phyloP scores from a whole-genome alignment of 148 eudicot genomes.

The Arbutus unedo region DNA sequence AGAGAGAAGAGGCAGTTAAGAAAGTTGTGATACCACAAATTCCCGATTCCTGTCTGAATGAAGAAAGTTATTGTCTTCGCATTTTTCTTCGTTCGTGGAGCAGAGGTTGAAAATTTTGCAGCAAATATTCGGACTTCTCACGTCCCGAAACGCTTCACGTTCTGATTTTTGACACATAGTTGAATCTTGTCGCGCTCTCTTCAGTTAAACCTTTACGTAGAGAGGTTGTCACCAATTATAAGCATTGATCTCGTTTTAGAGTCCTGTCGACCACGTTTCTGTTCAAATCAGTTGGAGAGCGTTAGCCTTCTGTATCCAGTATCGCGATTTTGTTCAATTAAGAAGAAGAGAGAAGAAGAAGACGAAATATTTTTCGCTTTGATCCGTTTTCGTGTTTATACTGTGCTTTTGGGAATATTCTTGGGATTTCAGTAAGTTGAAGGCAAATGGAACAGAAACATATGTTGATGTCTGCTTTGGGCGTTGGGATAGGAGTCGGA shows the following conservation, averaged over 20 bases:
- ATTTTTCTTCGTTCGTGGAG: background rate
- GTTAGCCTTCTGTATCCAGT: background rate
- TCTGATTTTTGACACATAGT: background rate
- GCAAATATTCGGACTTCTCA: background rate
- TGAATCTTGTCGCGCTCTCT: background rate
- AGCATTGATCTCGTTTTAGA: background rate
- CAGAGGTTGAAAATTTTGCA: background rate
- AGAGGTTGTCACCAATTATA: background rate
- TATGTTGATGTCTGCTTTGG: conserved; percentile 71
- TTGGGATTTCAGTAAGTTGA: background rate
- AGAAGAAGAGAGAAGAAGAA: background rate
- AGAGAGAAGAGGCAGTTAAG: background rate
- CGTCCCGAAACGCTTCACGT: too few relatives aligned
- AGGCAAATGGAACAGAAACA: conserved; percentile 69
- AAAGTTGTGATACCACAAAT: background rate
- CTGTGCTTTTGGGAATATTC: background rate
- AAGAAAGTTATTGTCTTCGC: background rate
- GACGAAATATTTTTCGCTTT: background rate
- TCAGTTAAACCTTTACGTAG: background rate
- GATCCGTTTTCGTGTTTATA: background rate
- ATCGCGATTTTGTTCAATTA: background rate
- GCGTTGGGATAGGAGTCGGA: conserved; percentile 88
- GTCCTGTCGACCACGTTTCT: background rate
- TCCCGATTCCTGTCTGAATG: background rate
- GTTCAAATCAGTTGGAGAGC: background rate